These are phyloP conservation scores for Yamagishiella unicocca DNA, from an alignment of 139 green algal species.

Conservation along the genomic window DNA sequence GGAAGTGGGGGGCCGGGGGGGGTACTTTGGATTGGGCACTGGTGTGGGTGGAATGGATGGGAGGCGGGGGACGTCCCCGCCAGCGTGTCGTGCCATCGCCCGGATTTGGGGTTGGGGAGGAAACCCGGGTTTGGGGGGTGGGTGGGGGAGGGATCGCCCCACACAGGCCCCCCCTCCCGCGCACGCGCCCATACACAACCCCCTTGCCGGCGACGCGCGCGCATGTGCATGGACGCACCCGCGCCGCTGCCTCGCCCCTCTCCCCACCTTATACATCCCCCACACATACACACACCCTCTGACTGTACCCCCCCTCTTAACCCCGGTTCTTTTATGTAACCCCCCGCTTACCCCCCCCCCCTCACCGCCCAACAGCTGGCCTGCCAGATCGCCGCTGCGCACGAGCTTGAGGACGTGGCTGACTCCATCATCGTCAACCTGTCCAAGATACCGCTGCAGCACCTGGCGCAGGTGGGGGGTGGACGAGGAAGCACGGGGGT, in stretches of 20 bases:
- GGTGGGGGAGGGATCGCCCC: too few species aligned
- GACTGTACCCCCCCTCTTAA: background rate
- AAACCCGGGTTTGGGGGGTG: background rate
- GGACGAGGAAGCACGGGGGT: background rate
- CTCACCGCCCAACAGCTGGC: background rate
- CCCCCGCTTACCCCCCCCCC: background rate
- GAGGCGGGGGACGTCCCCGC: too few species aligned
- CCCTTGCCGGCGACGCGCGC: too few species aligned
- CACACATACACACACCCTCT: too few species aligned
- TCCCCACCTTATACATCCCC: too few species aligned
- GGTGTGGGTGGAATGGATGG: background rate
- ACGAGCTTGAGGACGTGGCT: conserved; percentile 77
- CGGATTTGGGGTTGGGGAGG: too few species aligned
- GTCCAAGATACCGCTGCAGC: conserved; percentile 72
- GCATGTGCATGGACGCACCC: too few species aligned
- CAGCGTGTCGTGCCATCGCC: too few species aligned
- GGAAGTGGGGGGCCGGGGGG: too few species aligned
- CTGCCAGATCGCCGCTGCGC: conserved; percentile 50
- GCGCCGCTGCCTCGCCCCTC: background rate
- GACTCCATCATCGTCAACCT: conserved; percentile 83
- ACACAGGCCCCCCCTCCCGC: too few species aligned
- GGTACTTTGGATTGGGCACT: background rate
- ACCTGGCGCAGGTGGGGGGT: conserved; percentile 26
- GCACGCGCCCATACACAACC: too few species aligned
- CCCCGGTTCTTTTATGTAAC: background rate